Evolutionary conservation across 352 stramenopile species (phyloP), one percentile per base, ranked within the genome.

Genomic region (Phytophthora pistaciae): DNA sequence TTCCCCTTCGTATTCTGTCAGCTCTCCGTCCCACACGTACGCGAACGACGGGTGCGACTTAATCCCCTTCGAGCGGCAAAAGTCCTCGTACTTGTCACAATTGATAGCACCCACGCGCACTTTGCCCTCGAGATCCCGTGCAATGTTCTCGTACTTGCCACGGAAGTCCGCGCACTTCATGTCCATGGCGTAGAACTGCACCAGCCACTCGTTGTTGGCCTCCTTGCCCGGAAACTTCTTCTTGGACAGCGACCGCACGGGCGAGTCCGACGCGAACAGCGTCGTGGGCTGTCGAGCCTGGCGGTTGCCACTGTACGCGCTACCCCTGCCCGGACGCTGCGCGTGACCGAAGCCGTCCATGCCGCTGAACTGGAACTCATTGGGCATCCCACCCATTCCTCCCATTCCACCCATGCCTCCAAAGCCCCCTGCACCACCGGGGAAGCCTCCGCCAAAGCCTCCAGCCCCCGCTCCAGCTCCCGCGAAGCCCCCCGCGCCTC

Each of bases 191-290:
- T 94, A 96, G 60, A 96, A 96, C 61, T 93, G 74, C 20, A 96
- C 84, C 10, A 96, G 75, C 88, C 88, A 96, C 60, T 96, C 88
- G 68, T 94, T 84, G 59, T 88, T 92, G 13, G 87, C 84, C 13
- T 80, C 60, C 49, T 88, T 84, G 44, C 73, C 80, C 0, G 88
- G 88, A 50, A 92, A 96, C 46, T 94, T 94, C 64, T 87, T 93
- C 53, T 81, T 84, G 9, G 86, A 91, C 33, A 96, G 66, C 27
- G 76, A 64, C 3, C 75, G 79, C 3, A 96, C 84, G 2, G 69
- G 64, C 11, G 88, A 94, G 23, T 90, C 83, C 33, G 90, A 87
- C 5, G 75, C 58, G 60, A 90, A 96, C 55, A 96, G 62, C 36
- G 79, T 66, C 33, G 79, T 74, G 11, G 78, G 72, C 23, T 81